Evolutionary conservation across 148 eudicot genomes (phyloP), one percentile per base, ranked within the genome.

Genomic region (Vaccinium myrtillus): DNA sequence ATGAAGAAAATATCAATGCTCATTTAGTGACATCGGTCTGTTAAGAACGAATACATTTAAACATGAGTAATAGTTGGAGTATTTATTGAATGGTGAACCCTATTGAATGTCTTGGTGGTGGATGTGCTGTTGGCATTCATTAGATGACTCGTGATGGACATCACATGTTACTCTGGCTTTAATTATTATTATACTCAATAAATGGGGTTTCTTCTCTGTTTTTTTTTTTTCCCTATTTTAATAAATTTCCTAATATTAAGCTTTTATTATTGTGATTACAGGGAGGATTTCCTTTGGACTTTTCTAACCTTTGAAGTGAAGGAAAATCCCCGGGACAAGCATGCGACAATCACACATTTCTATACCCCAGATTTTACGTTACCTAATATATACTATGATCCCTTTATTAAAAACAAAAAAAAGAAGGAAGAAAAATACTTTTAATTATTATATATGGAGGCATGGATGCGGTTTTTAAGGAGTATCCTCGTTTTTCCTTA

Each of bases 381-480:
- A 83, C 51, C 54, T 77, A 82, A 36, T 36, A 36, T 19, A 77
- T 75, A 77, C 75, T 82, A n/a, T 46, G 75, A 76, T 83, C 83
- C 67, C 83, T 46, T 36, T 32, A 23, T 43, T 10, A 75, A 46
- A 76, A 43, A 46, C 1, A 19, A 8, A 76, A 23, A 50, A 25
- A 51, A 54, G 15, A 14, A 8, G 18, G 18, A 25, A 8, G 6
- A 12, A 25, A 78, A 51, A 14, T 78, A 50, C 56, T 79, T 79
- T 32, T 30, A 9, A 9, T 27, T 69, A 69, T 59, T 16, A 27
- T 12, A 69, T 30, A 14, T 27, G 73, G 86, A 70, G 86, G 87
- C 90, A 87, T 85, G 90, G 93, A 89, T 91, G 89, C 93, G 80
- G 86, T 86, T 91, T 91, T 91, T 87, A 83, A 80, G 88, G 89